Base-by-base conservation (phyloP, 345 rosid genomes). In the Eucalyptus cloeziana region DNA sequence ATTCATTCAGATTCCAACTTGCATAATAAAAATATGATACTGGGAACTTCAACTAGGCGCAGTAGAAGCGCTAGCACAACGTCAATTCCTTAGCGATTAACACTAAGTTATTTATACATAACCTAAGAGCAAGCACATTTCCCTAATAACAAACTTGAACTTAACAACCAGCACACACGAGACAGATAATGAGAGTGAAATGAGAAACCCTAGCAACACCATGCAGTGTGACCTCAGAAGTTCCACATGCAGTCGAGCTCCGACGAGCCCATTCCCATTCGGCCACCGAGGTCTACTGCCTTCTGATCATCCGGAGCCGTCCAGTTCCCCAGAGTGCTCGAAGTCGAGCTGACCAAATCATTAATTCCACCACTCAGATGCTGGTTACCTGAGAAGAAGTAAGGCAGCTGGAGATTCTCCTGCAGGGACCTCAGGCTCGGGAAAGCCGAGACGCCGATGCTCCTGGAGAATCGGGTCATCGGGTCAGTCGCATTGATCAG, bases 161-260 rank as follows among this genome's bases (percentile, higher is more conserved):
- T 9, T 37, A 9, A 71, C 45, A 71, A 12, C 21, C 81, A 71
- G 45, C 81, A 9, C 47, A 33, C 80, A 10, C 27, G 12, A 5
- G 44, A 76, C 44, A 21, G 45, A 37, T 5, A 37, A 21, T 5
- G 47, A 21, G 2, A 37, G 44, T 4, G 25, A 21, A 76, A 40
- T 76, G 21, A 10, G 27, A 76, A 76, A 76, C 47, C 83, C 47
- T 76, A 76, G 83, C 27, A 17, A 44, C 45, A 44, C 45, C 81
- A 71, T 21, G 9, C 8, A 76, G 16, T 25, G 85, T 24, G 58
- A 85, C 91, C 88, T 88, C 80, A 93, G 91, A 71, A 93, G 80
- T 94, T 92, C 99, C 99, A 96, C 93, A 96, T 88, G 92, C 94
- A 94, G 60, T 97, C 99, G 19, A 97, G 95, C 91, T 97, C 99